phyloP scores from a whole-genome alignment of 2,329 filamentous ascomycete genomes.

The Bretziella fagacearum region DNA sequence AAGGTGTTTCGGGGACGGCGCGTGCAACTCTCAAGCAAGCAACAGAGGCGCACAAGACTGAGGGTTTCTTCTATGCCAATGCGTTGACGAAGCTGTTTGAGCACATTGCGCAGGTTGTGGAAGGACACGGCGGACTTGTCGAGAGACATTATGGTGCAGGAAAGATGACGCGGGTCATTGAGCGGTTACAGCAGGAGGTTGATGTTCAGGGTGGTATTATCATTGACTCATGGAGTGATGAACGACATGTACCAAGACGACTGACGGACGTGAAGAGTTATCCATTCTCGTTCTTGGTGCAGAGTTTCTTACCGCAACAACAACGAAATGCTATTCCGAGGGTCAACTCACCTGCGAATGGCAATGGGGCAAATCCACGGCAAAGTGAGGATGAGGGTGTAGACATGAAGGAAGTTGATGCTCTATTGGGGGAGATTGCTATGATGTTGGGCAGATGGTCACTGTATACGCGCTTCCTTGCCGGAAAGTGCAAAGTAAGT shows the following conservation, averaged over 20 bases:
- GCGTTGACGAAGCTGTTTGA: constrained; percentile 86
- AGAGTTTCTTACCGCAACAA: constrained; percentile 69
- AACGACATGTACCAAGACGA: constrained; percentile 65
- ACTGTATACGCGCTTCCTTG: constrained; percentile 75
- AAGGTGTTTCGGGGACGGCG: constrained; percentile 75
- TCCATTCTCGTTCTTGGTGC: constrained; percentile 89
- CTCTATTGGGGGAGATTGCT: constrained; percentile 68
- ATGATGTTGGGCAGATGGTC: constrained; percentile 91
- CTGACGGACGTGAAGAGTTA: constrained; percentile 95
- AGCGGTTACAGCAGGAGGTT: constrained; percentile 80
- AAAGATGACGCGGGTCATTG: constrained; percentile 89
- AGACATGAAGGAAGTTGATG: constrained; percentile 93
- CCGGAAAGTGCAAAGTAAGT: constrained; percentile 66
- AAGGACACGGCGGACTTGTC: constrained; percentile 76
- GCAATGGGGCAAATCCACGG: constrained; percentile 35
- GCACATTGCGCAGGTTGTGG: constrained; percentile 92
- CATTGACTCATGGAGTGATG: constrained; percentile 87
- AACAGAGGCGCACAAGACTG: constrained; percentile 26
- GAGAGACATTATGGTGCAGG: constrained; percentile 85
- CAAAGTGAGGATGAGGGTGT: constrained; percentile 77
- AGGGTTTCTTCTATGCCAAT: constrained; percentile 79
- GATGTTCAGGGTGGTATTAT: constrained; percentile 94
- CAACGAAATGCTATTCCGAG: constrained; percentile 47
- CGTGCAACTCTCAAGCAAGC: constrained; percentile 62
- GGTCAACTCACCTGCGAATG: constrained; percentile 53